Evolutionary conservation across 768 basidiomycete species (phyloP), one percentile per base, ranked within the genome.

Genomic region (Lactifluus pinguis): DNA sequence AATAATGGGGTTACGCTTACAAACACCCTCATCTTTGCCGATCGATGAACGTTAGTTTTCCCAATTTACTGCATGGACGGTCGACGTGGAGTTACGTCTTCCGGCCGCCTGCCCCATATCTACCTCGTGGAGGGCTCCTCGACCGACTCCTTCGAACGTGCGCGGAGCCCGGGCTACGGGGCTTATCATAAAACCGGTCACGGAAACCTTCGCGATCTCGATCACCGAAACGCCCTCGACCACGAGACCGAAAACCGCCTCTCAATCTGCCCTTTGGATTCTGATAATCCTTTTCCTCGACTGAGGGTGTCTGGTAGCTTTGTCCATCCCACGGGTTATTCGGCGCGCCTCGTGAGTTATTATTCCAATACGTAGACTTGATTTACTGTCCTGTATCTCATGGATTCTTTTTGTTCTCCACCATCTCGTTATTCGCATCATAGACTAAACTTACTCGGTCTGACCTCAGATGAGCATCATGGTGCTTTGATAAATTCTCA

Each of bases 141-240:
- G 89, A 91, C 53, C 88, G 85, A 74, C 86, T 87, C 62, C 72
- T 76, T 71, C 82, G 65, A 74, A 73, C 71, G 79, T 77, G 57
- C 72, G 69, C 56, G 74, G 62, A 38, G 52, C 73, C 30, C 7
- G 63, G 65, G 63, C 77, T 77, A 62, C 73, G 68, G 64, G 76
- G 73, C 68, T 68, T 69, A 57, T 76, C 76, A 67, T 74, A 65
- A 48, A 74, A 71, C 66, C 75, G 74, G 64, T 80, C 81, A 71
- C 76, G 75, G 72, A 76, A 76, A 69, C 71, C 74, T 42, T 61
- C 54, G 30, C 69, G 71, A 69, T 72, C 69, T 11, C 68, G 70
- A 67, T 84, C 82, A 71, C 85, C 85, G 80, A 82, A 80, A 66
- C 82, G 76, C 57, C 83, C 80, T 38, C 80, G 79, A 53, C 80